Percentiles rank a stretch among this genome's conserved stretches.
Conservation (phyloP, 768 basidiomycete genomes). For the Galerina sulciceps region DNA sequence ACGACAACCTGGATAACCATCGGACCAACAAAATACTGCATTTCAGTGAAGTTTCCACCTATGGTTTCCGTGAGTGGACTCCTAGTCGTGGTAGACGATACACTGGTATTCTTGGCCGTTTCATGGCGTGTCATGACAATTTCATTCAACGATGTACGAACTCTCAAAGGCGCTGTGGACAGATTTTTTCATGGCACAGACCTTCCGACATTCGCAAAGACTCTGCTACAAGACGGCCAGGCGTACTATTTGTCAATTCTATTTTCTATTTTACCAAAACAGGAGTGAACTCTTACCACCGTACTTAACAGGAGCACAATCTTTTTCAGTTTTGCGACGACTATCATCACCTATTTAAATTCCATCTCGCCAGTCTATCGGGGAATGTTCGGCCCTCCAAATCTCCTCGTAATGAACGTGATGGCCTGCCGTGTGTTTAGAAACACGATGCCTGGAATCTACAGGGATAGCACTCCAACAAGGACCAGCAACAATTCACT, state of each 20-base stretch:
- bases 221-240: constrained; percentile 19
- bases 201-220: constrained; percentile 26
- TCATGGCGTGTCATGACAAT: constrained; percentile 25
- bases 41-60: neutral
- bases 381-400: constrained; percentile 12
- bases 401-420: constrained; percentile 19
- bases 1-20: neutral
- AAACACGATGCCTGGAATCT: constrained; percentile 14
- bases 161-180: constrained; percentile 6
- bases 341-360: neutral
- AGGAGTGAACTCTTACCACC: neutral
- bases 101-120: constrained; percentile 31
- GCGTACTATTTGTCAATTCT: constrained; percentile 13
- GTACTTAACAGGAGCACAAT: neutral
- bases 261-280: neutral
- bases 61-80: constrained; percentile 14
- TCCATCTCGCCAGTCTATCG: constrained; percentile 13
- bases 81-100: constrained; percentile 27
- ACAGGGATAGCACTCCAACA: constrained; percentile 4
- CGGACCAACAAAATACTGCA: constrained; percentile 10
- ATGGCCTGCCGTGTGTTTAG: constrained; percentile 22
- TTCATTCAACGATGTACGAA: neutral
- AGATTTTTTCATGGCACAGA: constrained; percentile 20
- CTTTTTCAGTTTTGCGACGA: neutral
- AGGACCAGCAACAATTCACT: no score